A percentile compares a stretch with the other conserved stretches of the same genome.
phyloP scores from a whole-genome alignment of 2,329 filamentous ascomycete species.

The Orbilia javanica region DNA sequence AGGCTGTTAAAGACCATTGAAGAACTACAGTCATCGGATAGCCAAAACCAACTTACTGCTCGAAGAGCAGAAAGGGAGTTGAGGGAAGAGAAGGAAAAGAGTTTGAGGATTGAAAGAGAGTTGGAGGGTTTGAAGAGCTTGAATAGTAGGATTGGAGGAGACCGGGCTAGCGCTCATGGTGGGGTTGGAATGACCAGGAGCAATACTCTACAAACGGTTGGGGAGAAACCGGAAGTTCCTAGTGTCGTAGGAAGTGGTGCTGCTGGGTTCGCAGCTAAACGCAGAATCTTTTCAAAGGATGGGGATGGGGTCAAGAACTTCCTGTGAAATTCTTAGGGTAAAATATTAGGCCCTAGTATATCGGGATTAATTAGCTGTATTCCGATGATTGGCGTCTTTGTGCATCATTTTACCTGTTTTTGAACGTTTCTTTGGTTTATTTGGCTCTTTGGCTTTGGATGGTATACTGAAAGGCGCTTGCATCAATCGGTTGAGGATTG shows the following conservation, averaged over 20 bases:
- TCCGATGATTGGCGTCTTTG: background rate
- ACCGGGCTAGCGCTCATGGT: slow-evolving; percentile 38
- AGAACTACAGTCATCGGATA: slow-evolving; percentile 90
- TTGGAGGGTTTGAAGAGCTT: slow-evolving; percentile 83
- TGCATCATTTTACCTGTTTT: background rate
- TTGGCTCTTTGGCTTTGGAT: slow-evolving; percentile 12
- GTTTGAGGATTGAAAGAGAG: slow-evolving; percentile 84
- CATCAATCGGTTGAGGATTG: slow-evolving; percentile 20
- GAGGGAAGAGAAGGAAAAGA: slow-evolving; percentile 87
- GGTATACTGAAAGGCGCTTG: slow-evolving; percentile 8
- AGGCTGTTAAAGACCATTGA: slow-evolving; percentile 91
- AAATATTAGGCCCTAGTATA: background rate
- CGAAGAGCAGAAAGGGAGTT: slow-evolving; percentile 91
- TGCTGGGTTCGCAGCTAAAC: slow-evolving; percentile 59
- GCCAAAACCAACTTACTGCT: slow-evolving; percentile 80
- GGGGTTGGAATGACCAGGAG: slow-evolving; percentile 58
- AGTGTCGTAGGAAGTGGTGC: background rate
- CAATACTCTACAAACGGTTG: slow-evolving; percentile 63
- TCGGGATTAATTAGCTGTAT: background rate
- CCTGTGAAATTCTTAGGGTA: slow-evolving; percentile 61
- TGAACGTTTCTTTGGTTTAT: slow-evolving; percentile 8
- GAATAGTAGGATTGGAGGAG: slow-evolving; percentile 66
- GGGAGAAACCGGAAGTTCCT: slow-evolving; percentile 63
- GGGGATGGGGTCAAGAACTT: slow-evolving; percentile 66
- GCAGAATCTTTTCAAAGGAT: slow-evolving; percentile 61